A percentile compares a stretch with the other conserved stretches of the same genome.
Evolutionary conservation across 164 flowering plant species (phyloP).

Genomic region (Cinnamomum chago): DNA sequence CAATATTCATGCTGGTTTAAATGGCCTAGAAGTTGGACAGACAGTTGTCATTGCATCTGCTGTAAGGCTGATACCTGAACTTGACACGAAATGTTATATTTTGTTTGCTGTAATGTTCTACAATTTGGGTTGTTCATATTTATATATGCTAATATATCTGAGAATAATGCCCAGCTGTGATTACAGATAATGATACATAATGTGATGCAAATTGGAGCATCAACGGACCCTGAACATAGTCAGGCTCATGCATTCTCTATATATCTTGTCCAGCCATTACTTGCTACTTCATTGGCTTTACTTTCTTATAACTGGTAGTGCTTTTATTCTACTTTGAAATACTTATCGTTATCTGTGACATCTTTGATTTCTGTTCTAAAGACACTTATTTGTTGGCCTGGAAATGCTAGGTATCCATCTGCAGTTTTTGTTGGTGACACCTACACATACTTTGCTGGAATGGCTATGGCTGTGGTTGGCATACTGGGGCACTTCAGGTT

Average conservation of each 20-base stretch:
- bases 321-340: background rate
- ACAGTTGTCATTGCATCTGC: conserved; percentile 89
- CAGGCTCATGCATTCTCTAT: conserved; percentile 98
- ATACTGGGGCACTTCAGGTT: conserved; percentile 95
- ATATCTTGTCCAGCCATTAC: conserved; percentile 82
- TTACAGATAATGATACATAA: conserved; percentile 88
- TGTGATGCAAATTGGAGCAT: conserved; percentile 94
- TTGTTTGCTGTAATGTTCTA: background rate
- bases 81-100: background rate
- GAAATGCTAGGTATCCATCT: conserved; percentile 82
- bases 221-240: conserved; percentile 67
- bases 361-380: background rate
- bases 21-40: conserved; percentile 99
- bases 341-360: no score
- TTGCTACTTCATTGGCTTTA: conserved; percentile 82
- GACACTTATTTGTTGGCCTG: conserved; percentile 5
- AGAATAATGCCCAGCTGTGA: background rate
- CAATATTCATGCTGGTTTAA: conserved; percentile 96
- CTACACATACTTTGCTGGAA: conserved; percentile 95
- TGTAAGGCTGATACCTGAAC: conserved; percentile 46
- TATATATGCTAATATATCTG: conserved; percentile 10
- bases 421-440: conserved; percentile 99
- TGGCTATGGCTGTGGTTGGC: conserved; percentile 96
- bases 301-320: conserved; percentile 87
- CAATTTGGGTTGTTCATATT: conserved; percentile 2